Evolutionary conservation across 352 stramenopile genomes (phyloP).

Genomic region (Phytopythium sindhum): DNA sequence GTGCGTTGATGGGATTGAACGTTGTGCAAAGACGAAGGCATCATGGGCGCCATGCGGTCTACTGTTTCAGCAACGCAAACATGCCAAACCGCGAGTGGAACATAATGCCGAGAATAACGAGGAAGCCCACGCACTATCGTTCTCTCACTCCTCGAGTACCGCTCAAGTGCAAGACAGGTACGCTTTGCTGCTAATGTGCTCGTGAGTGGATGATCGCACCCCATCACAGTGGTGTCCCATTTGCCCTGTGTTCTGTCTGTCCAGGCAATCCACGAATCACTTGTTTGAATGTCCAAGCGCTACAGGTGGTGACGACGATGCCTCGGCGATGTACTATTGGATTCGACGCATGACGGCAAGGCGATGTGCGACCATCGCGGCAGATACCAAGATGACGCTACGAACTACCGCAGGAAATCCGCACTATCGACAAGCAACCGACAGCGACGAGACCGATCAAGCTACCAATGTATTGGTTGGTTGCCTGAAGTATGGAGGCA

Average conservation of each 20-base stretch:
- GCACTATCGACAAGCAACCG: no score
- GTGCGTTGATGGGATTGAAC: neutral
- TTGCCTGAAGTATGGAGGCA: constrained; percentile 25
- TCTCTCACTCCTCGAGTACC: neutral
- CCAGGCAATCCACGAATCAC: neutral
- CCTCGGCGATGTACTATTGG: constrained; percentile 28
- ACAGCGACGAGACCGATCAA: neutral
- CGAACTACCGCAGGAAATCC: neutral
- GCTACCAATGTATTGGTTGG: constrained; percentile 3
- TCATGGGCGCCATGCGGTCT: constrained; percentile 43
- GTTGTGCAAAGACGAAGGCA: constrained; percentile 17
- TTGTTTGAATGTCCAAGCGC: neutral
- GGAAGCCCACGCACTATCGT: neutral
- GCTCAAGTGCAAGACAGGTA: neutral
- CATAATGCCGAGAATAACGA: neutral
- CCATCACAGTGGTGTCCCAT: no score
- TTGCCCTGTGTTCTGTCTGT: neutral
- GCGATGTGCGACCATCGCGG: neutral
- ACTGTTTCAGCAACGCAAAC: constrained; percentile 18
- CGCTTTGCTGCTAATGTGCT: no score
- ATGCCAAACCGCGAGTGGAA: neutral
- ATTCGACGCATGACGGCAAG: constrained; percentile 7
- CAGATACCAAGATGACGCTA: neutral
- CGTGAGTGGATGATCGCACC: no score
- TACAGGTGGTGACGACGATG: neutral